Conservation (phyloP, 805 yeast genomes). For the Kregervanrija delftensis region DNA sequence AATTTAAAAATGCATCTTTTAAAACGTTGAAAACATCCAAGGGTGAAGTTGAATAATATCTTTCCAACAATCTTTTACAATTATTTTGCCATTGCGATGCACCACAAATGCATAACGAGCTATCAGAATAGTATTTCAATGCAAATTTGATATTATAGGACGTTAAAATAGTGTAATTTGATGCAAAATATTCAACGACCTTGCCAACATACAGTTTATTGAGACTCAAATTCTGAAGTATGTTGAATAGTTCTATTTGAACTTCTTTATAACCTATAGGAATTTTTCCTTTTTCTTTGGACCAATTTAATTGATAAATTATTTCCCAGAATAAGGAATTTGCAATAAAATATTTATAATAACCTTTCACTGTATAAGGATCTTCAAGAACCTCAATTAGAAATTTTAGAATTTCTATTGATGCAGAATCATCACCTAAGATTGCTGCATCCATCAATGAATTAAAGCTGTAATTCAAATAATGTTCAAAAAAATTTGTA, state of each 20-base stretch:
- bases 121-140: conserved; percentile 39
- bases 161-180: conserved; percentile 12
- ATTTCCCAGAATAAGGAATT: conserved; percentile 11
- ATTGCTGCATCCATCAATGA: conserved; percentile 10
- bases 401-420: conserved; percentile 13
- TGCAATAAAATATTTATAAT: conserved; percentile 8
- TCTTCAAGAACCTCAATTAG: conserved; percentile 9
- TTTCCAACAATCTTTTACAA: conserved; percentile 35
- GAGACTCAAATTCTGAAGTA: conserved; percentile 10
- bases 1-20: conserved; percentile 12
- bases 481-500: conserved; percentile 12
- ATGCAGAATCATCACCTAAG: conserved; percentile 3
- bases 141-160: conserved; percentile 28
- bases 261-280: conserved; percentile 1
- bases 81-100: conserved; percentile 46
- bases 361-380: conserved; percentile 7
- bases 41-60: conserved; percentile 31
- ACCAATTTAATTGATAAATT: conserved; percentile 4
- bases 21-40: conserved; percentile 16
- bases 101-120: conserved; percentile 48
- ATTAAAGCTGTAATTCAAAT: conserved; percentile 11
- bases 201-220: conserved; percentile 6
- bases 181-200: conserved; percentile 14
- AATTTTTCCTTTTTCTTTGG: background rate
- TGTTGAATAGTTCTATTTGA: conserved; percentile 14